Evolutionary conservation across 768 basidiomycete genomes (phyloP), one percentile per base, ranked within the genome.

Genomic region (Harrya chromipes): DNA sequence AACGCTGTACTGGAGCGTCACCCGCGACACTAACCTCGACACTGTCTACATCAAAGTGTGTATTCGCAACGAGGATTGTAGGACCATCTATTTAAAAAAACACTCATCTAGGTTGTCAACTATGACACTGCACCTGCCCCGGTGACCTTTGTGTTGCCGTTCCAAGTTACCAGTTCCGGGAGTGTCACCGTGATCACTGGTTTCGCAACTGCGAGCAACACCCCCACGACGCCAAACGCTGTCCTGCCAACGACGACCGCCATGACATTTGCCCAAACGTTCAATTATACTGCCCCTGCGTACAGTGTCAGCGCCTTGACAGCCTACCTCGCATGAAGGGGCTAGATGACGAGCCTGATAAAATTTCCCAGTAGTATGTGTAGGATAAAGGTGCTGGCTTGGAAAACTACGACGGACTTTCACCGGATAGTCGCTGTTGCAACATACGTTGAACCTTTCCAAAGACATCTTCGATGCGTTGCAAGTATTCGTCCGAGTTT

Each of bases 1-100:
- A 10, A 78, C 79, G 1, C 60, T 83, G 1, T 76, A 80, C 64
- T 87, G 85, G 85, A 83, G 82, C 52, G 76, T 85, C 52, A 71
- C 72, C 2, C 64, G 59, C 14, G 67, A 63, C 16, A 49, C 47
- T 33, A 36, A 31, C 7, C 50, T 57, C 29, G 49, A 59, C 0
- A 63, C 70, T 2, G 59, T 85, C 41, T 77, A 80, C 54, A 78
- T 85, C 68, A 87, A 87, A 77, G 84, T 74, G 42, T 0, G 53
- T 43, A 33, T 38, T 33, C 14, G 11, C n/a, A 40, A 34, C n/a
- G 6, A 16, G 13, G 9, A 20, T 12, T 26, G 2, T 24, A 7
- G 4, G 13, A 20, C 33, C 33, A 33, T 38, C 24, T n/a, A 7
- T 43, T 12, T 44, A 19, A 50, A 29, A 29, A 4, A 37, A 11